Evolutionary conservation across 2,329 filamentous ascomycete genomes (phyloP).

Genomic region (Stemphylium vesicarium): DNA sequence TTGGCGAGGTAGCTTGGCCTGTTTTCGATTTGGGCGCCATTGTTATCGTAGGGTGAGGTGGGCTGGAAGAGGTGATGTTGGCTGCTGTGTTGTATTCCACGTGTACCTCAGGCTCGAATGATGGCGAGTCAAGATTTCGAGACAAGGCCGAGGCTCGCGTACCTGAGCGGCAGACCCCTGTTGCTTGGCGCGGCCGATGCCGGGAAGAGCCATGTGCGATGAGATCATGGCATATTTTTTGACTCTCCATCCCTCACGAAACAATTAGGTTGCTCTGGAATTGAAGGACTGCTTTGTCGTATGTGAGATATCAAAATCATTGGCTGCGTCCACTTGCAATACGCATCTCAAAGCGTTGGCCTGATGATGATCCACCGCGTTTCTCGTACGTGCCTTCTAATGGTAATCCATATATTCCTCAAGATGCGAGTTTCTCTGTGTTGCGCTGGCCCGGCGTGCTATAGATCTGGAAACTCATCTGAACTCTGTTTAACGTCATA

Average conservation of each 20-base stretch:
- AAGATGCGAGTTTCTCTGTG: no score
- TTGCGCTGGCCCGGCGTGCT: background rate
- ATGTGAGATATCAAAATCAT: no score
- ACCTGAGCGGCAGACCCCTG: constrained; percentile 9
- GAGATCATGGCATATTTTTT: constrained; percentile 18
- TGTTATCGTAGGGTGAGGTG: background rate
- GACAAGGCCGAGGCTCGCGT: constrained; percentile 10
- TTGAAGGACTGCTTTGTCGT: no score
- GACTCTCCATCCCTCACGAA: no score
- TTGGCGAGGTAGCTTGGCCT: constrained; percentile 1
- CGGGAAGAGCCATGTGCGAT: constrained; percentile 16
- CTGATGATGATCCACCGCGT: no score
- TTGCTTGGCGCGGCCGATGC: constrained; percentile 13
- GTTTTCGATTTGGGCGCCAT: constrained; percentile 11
- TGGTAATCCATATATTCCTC: no score
- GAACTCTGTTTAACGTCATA: constrained; percentile 9
- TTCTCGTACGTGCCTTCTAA: no score
- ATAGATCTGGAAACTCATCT: background rate
- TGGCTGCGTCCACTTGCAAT: no score
- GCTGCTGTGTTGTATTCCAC: background rate
- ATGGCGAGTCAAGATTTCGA: constrained; percentile 8
- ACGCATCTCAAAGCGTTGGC: no score
- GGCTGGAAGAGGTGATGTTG: background rate
- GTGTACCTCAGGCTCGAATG: background rate
- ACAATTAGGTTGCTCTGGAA: no score